Base-by-base conservation (phyloP, 352 stramenopile genomes). In the Phytopythium chamaehyphon region DNA sequence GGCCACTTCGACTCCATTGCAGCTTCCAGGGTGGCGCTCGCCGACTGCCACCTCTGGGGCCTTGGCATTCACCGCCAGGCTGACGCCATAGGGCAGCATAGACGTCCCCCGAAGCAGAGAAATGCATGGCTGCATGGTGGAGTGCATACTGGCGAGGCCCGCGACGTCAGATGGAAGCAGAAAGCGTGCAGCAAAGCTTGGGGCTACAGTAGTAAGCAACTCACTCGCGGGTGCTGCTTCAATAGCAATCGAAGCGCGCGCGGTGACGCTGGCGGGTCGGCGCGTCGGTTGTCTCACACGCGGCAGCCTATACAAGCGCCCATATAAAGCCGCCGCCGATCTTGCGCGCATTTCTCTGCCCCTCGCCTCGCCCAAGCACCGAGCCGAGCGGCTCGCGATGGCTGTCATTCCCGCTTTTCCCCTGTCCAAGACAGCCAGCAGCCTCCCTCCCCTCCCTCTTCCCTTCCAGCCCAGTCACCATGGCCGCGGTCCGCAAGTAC, bases 401-500 rank as follows among this genome's bases (percentile, higher is more conserved):
- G 10, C 24, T 50, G 14, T 9, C 46, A 52, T 52, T 52, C 46
- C 31, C 6, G 35, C 33, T 52, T 52, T 52, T 31, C 19, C 31
- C 46, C n/a, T 43, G 18, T 31, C 24, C 44, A 50, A 23, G 15
- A n/a, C 44, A 50, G 37, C 24, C 26, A 28, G 21, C 24, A 48
- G 43, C 9, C 42, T 48, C 45, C 31, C 21, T 28, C 12, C 18
- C 5, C 16, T 19, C n/a, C 19, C 3, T 19, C 33, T 22, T 6
- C 18, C 43, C 18, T 38, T 35, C 6, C 24, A 12, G 14, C 16
- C 26, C 18, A 18, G 2, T 44, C 31, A 61, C 46, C 44, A 71
- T 71, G 62, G 55, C 58, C 24, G 43, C 52, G 28, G 44, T 59
- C 52, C 67, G 67, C 44, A 69, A 64, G 40, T 76, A 73, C 50